Evolutionary conservation across 441 rosid genomes (phyloP).

Genomic region (Adansonia rubrostipa): DNA sequence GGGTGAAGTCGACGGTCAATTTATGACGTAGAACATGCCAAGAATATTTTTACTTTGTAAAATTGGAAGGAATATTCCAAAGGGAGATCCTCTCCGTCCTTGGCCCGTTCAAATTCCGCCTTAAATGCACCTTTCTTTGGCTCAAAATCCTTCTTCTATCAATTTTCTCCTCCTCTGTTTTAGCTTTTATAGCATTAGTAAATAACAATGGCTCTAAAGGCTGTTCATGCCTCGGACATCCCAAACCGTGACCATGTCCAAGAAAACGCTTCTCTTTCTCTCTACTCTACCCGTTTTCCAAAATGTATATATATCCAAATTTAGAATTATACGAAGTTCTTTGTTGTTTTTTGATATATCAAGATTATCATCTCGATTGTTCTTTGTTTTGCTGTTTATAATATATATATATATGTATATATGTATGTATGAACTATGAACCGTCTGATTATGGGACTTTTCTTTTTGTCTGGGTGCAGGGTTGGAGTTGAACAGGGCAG

Average conservation of each 20-base stretch:
- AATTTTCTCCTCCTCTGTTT: no score
- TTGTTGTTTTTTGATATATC: background rate
- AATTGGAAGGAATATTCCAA: slow-evolving; percentile 35
- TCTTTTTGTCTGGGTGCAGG: slow-evolving; percentile 33
- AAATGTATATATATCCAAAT: slow-evolving; percentile 20
- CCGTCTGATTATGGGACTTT: no score
- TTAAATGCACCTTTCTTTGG: slow-evolving; percentile 26
- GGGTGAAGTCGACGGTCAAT: background rate
- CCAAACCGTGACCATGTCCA: slow-evolving; percentile 57
- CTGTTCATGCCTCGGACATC: slow-evolving; percentile 65
- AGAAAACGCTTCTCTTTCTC: slow-evolving; percentile 41
- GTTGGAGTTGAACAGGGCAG: slow-evolving; percentile 33
- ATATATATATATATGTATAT: no score
- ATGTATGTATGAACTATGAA: no score
- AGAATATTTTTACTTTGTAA: background rate
- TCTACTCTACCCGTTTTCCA: slow-evolving; percentile 32
- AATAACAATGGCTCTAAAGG: slow-evolving; percentile 53
- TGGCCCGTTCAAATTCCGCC: background rate
- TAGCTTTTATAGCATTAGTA: background rate
- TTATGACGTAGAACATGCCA: slow-evolving; percentile 29
- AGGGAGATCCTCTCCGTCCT: slow-evolving; percentile 4
- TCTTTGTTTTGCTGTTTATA: background rate
- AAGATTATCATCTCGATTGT: background rate
- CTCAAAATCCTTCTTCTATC: background rate
- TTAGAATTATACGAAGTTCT: no score